Evolutionary conservation across 140 eudicot genomes (phyloP).

Genomic region (Anethum foeniculum): DNA sequence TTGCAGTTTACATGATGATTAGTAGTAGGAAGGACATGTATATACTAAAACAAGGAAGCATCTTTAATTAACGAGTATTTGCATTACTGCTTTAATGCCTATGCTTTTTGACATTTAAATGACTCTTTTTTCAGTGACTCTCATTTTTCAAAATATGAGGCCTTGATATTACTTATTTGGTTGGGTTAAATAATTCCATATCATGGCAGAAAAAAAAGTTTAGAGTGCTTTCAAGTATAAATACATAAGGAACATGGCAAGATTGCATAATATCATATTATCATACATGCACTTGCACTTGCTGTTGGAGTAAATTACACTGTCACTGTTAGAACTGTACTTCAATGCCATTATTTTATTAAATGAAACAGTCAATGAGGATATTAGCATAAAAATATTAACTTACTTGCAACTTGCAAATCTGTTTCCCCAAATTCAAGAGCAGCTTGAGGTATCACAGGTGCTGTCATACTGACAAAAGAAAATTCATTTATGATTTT

Average conservation of each 20-base stretch:
- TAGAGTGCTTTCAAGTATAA: background rate
- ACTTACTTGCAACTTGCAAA: constrained; percentile 69
- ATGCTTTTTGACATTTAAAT: background rate
- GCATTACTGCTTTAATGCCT: background rate
- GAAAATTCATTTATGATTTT: background rate
- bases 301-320: background rate
- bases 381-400: background rate
- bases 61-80: background rate
- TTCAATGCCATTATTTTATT: background rate
- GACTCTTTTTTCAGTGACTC: too few species aligned
- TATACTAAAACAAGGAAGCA: background rate
- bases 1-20: background rate
- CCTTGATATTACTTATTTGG: too few species aligned
- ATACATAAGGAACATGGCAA: background rate
- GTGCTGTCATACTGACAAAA: constrained; percentile 89
- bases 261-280: background rate
- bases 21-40: background rate
- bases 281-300: constrained; percentile 2
- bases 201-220: too few species aligned
- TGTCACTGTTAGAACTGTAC: background rate
- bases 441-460: constrained; percentile 66
- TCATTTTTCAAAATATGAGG: too few species aligned
- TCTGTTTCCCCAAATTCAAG: constrained; percentile 70
- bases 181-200: too few species aligned
- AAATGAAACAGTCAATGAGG: background rate